These are phyloP conservation scores for Aspergillus carlsbadensis DNA, from an alignment of 495 filamentous ascomycete genomes.

Conservation along the genomic window DNA sequence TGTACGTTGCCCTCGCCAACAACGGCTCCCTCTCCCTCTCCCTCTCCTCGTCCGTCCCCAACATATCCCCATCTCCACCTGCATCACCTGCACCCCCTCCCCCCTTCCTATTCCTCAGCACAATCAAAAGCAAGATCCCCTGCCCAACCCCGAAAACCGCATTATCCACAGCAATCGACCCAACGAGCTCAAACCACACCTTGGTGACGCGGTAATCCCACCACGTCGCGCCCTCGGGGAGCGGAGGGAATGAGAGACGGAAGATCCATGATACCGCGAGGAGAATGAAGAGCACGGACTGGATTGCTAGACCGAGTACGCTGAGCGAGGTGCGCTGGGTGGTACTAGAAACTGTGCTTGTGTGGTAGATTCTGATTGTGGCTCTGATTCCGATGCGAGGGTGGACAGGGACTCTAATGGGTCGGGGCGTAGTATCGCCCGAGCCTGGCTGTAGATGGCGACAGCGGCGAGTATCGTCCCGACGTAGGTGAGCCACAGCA, in stretches of 20 bases:
- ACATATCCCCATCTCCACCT: too few species aligned
- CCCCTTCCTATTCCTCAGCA: too few species aligned
- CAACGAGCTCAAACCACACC: not conserved
- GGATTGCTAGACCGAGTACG: constrained; percentile 1
- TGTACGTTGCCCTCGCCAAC: too few species aligned
- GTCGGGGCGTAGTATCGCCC: not conserved
- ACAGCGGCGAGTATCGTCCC: not conserved
- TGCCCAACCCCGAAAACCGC: not conserved
- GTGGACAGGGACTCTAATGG: not conserved
- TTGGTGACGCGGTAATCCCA: not conserved
- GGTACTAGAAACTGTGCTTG: not conserved
- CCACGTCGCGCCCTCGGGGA: constrained; percentile 3
- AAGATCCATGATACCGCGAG: constrained; percentile 7
- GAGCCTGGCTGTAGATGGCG: constrained; percentile 2
- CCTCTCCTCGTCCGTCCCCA: too few species aligned
- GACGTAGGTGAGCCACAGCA: constrained; percentile 1
- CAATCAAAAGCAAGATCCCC: not conserved
- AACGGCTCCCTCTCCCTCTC: too few species aligned
- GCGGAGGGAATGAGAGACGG: constrained; percentile 4
- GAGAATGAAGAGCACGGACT: not conserved
- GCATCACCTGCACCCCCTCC: too few species aligned
- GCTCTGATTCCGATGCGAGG: not conserved
- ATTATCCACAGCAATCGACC: not conserved
- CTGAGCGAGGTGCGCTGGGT: not conserved
- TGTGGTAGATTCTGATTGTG: not conserved